These are phyloP conservation scores for Hypoxylon perforatum DNA, from an alignment of 495 filamentous ascomycete species.

Conservation along the genomic window DNA sequence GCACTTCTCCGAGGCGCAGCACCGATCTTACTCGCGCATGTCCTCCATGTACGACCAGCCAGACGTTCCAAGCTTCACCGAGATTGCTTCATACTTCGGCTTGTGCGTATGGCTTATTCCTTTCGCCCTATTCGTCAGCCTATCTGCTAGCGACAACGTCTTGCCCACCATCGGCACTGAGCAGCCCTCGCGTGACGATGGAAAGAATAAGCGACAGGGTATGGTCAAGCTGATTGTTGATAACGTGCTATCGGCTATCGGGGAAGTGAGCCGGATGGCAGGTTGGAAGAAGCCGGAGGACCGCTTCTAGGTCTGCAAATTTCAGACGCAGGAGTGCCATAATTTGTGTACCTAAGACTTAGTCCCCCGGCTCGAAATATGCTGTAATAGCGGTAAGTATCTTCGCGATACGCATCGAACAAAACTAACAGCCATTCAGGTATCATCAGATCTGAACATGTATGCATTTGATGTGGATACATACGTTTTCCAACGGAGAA, in stretches of 20 bases:
- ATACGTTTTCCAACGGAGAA: conserved; percentile 1
- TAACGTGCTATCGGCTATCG: conserved; percentile 75
- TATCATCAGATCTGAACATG: not conserved
- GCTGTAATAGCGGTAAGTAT: conserved; percentile 18
- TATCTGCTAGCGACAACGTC: conserved; percentile 94
- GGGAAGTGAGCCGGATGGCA: conserved; percentile 75
- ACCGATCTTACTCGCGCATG: conserved; percentile 56
- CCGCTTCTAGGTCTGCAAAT: conserved; percentile 36
- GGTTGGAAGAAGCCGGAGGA: conserved; percentile 66
- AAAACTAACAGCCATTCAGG: conserved; percentile 10
- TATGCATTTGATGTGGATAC: conserved; percentile 7
- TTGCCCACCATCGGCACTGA: conserved; percentile 81
- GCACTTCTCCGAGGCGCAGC: conserved; percentile 79
- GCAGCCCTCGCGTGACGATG: conserved; percentile 54
- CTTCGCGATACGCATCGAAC: not conserved
- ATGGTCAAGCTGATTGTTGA: conserved; percentile 93
- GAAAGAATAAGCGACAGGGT: conserved; percentile 74
- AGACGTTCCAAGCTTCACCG: conserved; percentile 85
- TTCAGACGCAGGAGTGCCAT: conserved; percentile 12
- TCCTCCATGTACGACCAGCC: conserved; percentile 68
- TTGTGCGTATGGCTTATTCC: conserved; percentile 97
- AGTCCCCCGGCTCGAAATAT: not conserved
- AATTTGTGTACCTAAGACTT: conserved; percentile 21
- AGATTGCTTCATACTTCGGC: conserved; percentile 96
- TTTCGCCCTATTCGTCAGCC: conserved; percentile 91